Base-by-base conservation (phyloP, 106 monocot species). In the Dendrobium nobile region DNA sequence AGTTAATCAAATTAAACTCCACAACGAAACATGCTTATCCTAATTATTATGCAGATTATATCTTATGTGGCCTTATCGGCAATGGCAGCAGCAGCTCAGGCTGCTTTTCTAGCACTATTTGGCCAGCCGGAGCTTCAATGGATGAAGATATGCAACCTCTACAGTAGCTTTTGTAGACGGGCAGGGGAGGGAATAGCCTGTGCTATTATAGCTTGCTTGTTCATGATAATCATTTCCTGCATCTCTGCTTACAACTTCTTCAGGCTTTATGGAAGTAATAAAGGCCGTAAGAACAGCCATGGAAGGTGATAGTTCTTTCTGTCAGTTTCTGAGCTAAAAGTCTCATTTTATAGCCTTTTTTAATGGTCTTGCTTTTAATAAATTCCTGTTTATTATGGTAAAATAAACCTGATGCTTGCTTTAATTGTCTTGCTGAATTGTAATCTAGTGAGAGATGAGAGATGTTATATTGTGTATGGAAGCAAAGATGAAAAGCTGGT, bases 171-270 rank as follows among this genome's bases (percentile, higher is more conserved):
- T 84, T 96, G 93, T 76, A 83, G 33, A n/a, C 88, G 84, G 61
- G 82, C 79, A 0, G 95, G 93, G 13, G 95, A 87, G 51, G 95
- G 89, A 7, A 15, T 92, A 1, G 87, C 72, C 16, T 79, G 85
- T 47, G 84, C 94, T 8, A 5, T 90, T 6, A 44, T 93, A 15
- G 96, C 74, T 10, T 87, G 92, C 80, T 47, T 94, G 26, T 51
- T 85, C 83, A 85, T 89, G 86, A 89, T 90, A 2, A 75, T 81
- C n/a, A 75, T 97, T 13, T 88, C 96, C n/a, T 88, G 85, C 78
- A 24, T 97, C 19, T 94, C 96, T 47, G 88, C 96, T 4, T 97
- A 94, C 82, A 94, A 92, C 79, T 86, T 97, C 76, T 97, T 97
- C 55, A 92, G 94, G 61, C 73, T 97, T 68, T 97, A 88, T 73